Percentiles rank a stretch among this genome's conserved stretches.
Evolutionary conservation across 176 grass and related monocot genomes (phyloP).

Genomic region (Oryza meyeriana): DNA sequence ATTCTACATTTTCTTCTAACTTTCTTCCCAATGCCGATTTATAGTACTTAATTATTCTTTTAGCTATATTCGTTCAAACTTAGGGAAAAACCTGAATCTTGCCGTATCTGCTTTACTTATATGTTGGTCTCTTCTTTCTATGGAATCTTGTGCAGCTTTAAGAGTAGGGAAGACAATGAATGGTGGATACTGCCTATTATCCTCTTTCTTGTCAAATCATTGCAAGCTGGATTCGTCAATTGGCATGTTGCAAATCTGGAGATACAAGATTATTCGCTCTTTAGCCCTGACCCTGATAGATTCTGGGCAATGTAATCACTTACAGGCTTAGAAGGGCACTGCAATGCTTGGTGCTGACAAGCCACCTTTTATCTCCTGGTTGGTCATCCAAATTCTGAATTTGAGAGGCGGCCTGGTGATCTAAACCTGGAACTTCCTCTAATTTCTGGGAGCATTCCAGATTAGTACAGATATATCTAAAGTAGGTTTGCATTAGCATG

Average conservation of each 20-base stretch:
- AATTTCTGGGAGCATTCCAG: conserved; percentile 30
- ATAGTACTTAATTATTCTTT: not conserved
- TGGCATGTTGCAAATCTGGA: conserved; percentile 88
- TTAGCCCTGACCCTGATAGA: conserved; percentile 77
- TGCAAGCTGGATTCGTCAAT: conserved; percentile 75
- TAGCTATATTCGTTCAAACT: not conserved
- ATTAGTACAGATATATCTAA: conserved; percentile 8
- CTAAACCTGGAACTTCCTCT: conserved; percentile 21
- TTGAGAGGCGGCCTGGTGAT: not conserved
- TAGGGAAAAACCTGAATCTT: not conserved
- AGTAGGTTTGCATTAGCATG: not conserved
- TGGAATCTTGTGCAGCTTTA: conserved; percentile 28
- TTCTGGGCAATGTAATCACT: conserved; percentile 76
- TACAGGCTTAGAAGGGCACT: not conserved
- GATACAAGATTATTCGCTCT: conserved; percentile 76
- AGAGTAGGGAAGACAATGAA: conserved; percentile 61
- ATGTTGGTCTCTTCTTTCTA: conserved; percentile 20
- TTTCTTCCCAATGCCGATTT: not conserved
- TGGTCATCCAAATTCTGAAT: not conserved
- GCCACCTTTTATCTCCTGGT: conserved; percentile 16
- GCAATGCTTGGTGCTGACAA: not conserved
- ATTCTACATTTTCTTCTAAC: not conserved
- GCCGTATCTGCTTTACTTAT: not conserved
- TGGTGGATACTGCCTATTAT: conserved; percentile 81
- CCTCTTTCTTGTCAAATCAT: conserved; percentile 65